Evolutionary conservation across 2,329 filamentous ascomycete species (phyloP).

Genomic region (Trichoderma simmonsii): DNA sequence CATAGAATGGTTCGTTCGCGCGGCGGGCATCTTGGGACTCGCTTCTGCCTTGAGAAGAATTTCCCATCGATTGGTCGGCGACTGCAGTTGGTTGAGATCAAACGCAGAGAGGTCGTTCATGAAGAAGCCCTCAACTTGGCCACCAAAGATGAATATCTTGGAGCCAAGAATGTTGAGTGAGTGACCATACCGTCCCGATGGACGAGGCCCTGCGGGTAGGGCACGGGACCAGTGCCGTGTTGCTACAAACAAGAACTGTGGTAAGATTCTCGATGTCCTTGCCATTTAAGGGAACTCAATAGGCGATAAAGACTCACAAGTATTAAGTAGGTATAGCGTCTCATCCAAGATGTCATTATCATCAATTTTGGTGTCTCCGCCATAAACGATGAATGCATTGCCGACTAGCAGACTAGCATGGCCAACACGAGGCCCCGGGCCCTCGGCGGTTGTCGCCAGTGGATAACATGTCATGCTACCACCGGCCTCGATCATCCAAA

Average conservation of each 20-base stretch:
- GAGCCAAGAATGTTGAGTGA: constrained; percentile 95
- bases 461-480: constrained; percentile 87
- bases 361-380: constrained; percentile 95
- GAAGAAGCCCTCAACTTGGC: constrained; percentile 94
- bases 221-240: constrained; percentile 98
- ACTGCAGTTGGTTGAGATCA: constrained; percentile 91
- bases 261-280: not conserved
- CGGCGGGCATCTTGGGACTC: constrained; percentile 65
- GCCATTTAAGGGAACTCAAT: not conserved
- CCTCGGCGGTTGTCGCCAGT: constrained; percentile 86
- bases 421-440: constrained; percentile 89
- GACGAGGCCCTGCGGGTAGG: constrained; percentile 78
- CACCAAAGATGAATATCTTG: constrained; percentile 96
- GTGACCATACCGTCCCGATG: constrained; percentile 90
- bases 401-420: constrained; percentile 92
- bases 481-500: constrained; percentile 96
- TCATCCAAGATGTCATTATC: constrained; percentile 90
- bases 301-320: constrained; percentile 65
- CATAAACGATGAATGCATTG: constrained; percentile 98
- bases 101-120: constrained; percentile 97
- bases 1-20: constrained; percentile 91
- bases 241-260: constrained; percentile 50
- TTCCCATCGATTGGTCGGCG: constrained; percentile 90
- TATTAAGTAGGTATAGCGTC: constrained; percentile 94
- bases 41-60: constrained; percentile 68